Percentiles rank a stretch among this genome's conserved stretches.
Evolutionary conservation across 305 asterid genomes (phyloP).

Genomic region (Fraxinus latifolia): DNA sequence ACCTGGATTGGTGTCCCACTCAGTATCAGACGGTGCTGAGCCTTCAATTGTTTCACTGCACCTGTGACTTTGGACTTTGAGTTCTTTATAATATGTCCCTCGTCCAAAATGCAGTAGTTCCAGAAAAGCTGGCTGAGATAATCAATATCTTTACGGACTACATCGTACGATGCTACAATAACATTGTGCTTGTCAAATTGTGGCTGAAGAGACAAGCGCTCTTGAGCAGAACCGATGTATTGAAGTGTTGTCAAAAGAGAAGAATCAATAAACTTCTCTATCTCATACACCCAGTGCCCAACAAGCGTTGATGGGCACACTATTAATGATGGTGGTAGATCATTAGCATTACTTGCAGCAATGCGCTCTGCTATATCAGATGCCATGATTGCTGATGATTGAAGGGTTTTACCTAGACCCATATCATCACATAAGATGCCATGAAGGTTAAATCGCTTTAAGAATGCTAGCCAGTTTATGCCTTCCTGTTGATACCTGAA

Average conservation of each 20-base stretch:
- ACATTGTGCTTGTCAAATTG: slow-evolving; percentile 73
- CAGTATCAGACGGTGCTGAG: slow-evolving; percentile 92
- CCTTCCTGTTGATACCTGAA: slow-evolving; percentile 99
- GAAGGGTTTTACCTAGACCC: slow-evolving; percentile 99
- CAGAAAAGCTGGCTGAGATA: slow-evolving; percentile 63
- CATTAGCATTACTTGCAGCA: slow-evolving; percentile 50
- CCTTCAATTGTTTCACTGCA: slow-evolving; percentile 93
- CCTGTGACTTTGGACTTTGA: slow-evolving; percentile 88
- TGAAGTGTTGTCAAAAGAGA: slow-evolving; percentile 85
- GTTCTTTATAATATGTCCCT: slow-evolving; percentile 93
- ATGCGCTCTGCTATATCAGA: slow-evolving; percentile 86
- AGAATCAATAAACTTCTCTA: slow-evolving; percentile 94
- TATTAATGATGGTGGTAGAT: slow-evolving; percentile 74
- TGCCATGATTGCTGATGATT: slow-evolving; percentile 89
- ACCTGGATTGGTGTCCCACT: slow-evolving; percentile 99
- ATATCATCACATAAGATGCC: slow-evolving; percentile 98
- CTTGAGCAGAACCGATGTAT: slow-evolving; percentile 93
- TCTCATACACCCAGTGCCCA: slow-evolving; percentile 98
- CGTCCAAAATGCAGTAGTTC: slow-evolving; percentile 96
- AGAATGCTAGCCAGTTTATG: slow-evolving; percentile 92
- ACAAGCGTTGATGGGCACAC: slow-evolving; percentile 96
- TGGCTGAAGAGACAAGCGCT: slow-evolving; percentile 61
- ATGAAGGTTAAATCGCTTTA: slow-evolving; percentile 91
- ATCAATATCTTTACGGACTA: slow-evolving; percentile 91
- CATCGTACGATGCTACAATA: slow-evolving; percentile 90